Evolutionary conservation across 192 early-diverging fungal genomes (phyloP), one percentile per base, ranked within the genome.

Genomic region (Spizellomyces punctatus): DNA sequence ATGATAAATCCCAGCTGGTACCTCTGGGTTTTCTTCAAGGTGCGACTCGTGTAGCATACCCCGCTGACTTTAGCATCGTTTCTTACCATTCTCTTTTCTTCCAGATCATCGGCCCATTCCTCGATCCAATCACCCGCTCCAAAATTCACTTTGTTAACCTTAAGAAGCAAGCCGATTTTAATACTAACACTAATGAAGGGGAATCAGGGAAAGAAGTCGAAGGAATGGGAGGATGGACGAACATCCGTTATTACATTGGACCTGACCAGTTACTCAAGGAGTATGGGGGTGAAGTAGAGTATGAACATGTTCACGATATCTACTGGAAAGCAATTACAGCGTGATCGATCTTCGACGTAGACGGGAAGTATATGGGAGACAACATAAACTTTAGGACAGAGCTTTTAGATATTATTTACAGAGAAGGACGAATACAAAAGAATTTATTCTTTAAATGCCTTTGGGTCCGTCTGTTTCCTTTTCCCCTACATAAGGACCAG

Each of bases 111-210:
- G 87, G 90, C 48, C 93, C 94, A 12, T 96, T 96, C 68, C 88
- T 98, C 63, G 95, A 98, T 76, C 94, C 94, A 6, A 89, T 96
- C 46, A 98, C 96, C 44, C 88, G 87, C 54, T 76, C 79, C 9
- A 98, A 97, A 76, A 89, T 97, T 66, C 88, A 92, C 36, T 93
- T 97, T 78, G 89, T 92, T 17, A 78, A 91, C 63, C 82, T 88
- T 46, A 88, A 87, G 64, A 80, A 85, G 45, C 62, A 84, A 64
- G 76, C 74, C 27, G 70, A 61, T 0, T 54, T 46, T 10, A 68
- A 79, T 17, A 48, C 48, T 44, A 57, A 47, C 10, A 58, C 27
- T 16, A 74, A 48, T 19, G 42, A 65, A n/a, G 17, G 60, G 45
- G 10, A 46, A 19, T 1, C 58, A 43, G 22, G 67, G 21, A 49